phyloP scores from a whole-genome alignment of 192 early-diverging fungal genomes.

The Backusella circina region DNA sequence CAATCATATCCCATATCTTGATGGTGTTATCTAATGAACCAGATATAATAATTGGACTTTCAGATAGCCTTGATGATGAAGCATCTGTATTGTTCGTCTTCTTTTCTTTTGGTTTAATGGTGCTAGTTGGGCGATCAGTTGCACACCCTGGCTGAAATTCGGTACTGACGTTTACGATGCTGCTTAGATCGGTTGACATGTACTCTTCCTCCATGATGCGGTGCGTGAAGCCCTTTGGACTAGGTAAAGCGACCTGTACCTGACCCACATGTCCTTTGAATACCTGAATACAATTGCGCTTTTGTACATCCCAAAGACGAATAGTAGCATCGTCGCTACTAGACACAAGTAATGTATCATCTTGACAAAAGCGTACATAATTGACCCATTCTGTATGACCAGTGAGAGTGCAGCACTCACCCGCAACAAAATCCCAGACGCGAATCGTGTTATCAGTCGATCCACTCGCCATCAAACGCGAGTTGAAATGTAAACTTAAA shows the following conservation, averaged over 20 bases:
- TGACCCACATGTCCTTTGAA: constrained; percentile 73
- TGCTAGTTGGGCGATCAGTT: constrained; percentile 11
- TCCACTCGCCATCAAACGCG: constrained; percentile 78
- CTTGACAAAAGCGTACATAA: constrained; percentile 70
- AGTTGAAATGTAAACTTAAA: constrained; percentile 78
- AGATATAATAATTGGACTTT: constrained; percentile 66
- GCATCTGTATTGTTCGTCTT: not conserved
- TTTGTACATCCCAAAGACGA: constrained; percentile 80
- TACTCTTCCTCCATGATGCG: constrained; percentile 22
- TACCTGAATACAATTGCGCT: constrained; percentile 62
- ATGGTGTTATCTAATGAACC: constrained; percentile 84
- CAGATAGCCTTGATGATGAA: constrained; percentile 40
- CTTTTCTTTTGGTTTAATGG: not conserved
- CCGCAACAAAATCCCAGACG: constrained; percentile 78
- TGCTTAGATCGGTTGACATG: not conserved
- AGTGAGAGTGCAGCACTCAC: constrained; percentile 64
- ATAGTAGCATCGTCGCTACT: constrained; percentile 88
- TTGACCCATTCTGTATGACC: constrained; percentile 95
- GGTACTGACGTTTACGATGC: not conserved
- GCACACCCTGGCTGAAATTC: constrained; percentile 25
- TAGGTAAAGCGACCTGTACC: constrained; percentile 52
- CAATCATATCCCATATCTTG: constrained; percentile 85
- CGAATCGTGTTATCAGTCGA: constrained; percentile 81
- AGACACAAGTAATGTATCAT: constrained; percentile 65
- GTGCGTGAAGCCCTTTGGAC: constrained; percentile 30